Conservation (phyloP, 2,329 filamentous ascomycete genomes). For the Fusarium sp. region DNA sequence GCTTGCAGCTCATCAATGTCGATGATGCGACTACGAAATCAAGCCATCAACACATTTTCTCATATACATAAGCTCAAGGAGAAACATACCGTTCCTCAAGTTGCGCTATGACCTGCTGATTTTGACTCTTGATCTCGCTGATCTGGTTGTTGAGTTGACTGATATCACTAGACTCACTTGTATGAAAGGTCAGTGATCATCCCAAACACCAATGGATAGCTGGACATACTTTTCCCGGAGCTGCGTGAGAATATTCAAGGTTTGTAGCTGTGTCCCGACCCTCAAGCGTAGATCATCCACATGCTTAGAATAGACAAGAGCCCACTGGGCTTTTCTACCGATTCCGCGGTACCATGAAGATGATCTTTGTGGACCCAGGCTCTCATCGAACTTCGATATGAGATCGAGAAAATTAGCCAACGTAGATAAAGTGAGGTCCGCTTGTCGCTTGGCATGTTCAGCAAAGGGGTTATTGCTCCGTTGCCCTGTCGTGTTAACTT, state of each 20-base stretch:
- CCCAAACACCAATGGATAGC: accelerated
- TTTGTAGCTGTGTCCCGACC: not conserved
- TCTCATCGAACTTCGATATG: not conserved
- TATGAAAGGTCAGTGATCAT: not conserved
- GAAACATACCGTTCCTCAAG: not conserved
- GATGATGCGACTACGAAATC: not conserved
- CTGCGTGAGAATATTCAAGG: not conserved
- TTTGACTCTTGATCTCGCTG: not conserved
- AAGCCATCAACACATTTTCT: not conserved
- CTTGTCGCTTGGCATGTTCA: not conserved
- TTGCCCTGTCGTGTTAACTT: not conserved
- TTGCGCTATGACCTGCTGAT: not conserved
- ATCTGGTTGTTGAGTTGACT: not conserved
- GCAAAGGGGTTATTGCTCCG: not conserved
- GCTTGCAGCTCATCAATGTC: not conserved
- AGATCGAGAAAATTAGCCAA: not conserved
- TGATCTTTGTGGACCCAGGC: not conserved
- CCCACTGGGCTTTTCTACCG: not conserved
- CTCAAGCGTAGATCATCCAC: not conserved
- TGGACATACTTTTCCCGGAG: not conserved
- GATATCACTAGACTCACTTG: not conserved
- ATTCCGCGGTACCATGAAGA: not conserved
- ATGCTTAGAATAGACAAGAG: not conserved
- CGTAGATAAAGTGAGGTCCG: not conserved
- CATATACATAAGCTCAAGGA: accelerated